Conservation (phyloP, 176 grass and related monocot species). For the Aegilops sharonensis region DNA sequence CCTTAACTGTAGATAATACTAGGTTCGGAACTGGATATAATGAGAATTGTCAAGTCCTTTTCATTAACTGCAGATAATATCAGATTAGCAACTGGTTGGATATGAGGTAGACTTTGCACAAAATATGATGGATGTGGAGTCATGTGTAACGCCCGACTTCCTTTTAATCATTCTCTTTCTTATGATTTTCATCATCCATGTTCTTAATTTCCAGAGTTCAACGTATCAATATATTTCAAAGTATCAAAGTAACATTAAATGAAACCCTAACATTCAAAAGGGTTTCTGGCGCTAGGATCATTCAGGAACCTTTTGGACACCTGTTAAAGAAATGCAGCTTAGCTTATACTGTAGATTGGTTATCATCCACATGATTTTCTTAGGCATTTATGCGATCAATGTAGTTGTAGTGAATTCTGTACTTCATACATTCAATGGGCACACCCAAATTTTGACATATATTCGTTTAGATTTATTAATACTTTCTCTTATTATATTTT, state of each 20-base stretch:
- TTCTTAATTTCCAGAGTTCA: background rate
- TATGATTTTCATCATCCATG: background rate
- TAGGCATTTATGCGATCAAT: conserved; percentile 6
- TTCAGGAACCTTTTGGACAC: background rate
- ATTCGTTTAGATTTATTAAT: conserved; percentile 6
- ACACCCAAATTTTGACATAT: background rate
- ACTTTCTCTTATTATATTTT: conserved; percentile 28
- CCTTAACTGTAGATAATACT: background rate
- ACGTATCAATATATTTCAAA: background rate
- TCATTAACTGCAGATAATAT: background rate
- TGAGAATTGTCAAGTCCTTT: background rate
- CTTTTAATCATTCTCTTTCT: background rate
- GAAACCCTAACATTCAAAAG: background rate
- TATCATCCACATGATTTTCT: conserved; percentile 6
- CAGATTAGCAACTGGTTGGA: background rate
- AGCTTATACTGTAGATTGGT: background rate
- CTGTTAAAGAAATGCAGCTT: conserved; percentile 1
- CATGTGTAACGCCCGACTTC: background rate
- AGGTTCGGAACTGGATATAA: background rate
- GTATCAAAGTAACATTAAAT: background rate
- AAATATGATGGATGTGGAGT: background rate
- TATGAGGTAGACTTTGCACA: background rate
- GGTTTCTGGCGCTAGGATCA: background rate
- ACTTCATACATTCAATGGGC: background rate
- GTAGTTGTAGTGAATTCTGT: background rate